Evolutionary conservation across 2,329 filamentous ascomycete genomes (phyloP), one percentile per base, ranked within the genome.

Genomic region (Falciphora oryzae): DNA sequence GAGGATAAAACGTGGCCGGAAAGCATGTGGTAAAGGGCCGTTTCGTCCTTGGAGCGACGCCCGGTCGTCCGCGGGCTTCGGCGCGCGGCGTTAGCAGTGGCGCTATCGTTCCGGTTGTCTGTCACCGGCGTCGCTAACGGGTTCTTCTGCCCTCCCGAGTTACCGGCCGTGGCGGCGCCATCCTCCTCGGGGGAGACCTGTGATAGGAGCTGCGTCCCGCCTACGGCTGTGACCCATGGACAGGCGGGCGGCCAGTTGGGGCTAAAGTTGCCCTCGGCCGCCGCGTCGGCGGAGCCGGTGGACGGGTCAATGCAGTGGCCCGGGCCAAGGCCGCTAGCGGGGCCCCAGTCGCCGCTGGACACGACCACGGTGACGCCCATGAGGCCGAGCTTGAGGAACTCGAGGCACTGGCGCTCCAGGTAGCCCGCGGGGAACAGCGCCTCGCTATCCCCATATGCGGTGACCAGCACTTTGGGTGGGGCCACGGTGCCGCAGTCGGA

Each of bases 381-480:
- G 16, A 79, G 71, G 16, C 76, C 80, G 13, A 83, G 74, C 68
- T 83, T 81, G 69, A 82, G 73, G 68, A 79, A 80, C 61, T 79
- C 75, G 58, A 74, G 71, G 68, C 78, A 80, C 65, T 77, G 75
- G 38, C 75, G 72, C 67, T 79, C 71, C 62, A 81, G 78, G 70
- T 85, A 85, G 64, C 71, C 72, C 5, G 76, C 69, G 0, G 82
- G 80, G 10, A 83, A 73, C 5, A 79, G 77, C 22, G 71, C 71
- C 68, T 85, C 81, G 31, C 79, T 75, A 53, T 78, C 77, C 28
- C 81, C 82, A 65, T 83, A 83, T 0, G 80, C 83, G 61, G 83
- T 79, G 13, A 75, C 78, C 60, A 81, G 77, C n/a, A 84, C 81
- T 65, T 84, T 82, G 1, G 57, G 57, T 8, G 25, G 10, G 14